Percentiles rank a stretch among this genome's conserved stretches.
These are phyloP conservation scores for Magnaporthiopsis poae DNA, from an alignment of 2,329 filamentous ascomycete species.

Conservation along the genomic window DNA sequence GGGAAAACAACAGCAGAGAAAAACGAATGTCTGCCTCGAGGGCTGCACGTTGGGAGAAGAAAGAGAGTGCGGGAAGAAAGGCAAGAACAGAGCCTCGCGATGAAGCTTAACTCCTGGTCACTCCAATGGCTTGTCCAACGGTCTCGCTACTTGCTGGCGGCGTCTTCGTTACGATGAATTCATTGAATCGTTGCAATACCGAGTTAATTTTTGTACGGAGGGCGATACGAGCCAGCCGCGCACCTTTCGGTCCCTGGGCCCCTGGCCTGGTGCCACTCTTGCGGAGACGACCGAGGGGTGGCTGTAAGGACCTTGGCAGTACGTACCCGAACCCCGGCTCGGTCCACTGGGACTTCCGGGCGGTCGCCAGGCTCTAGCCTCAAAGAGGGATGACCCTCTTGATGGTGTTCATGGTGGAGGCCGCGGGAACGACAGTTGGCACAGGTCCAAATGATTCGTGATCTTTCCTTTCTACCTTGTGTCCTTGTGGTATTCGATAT, in stretches of 20 bases:
- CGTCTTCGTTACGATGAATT: background rate
- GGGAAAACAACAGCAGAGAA: conserved; percentile 7
- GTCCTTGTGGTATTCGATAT: background rate
- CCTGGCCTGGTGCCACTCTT: background rate
- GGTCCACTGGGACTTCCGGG: background rate
- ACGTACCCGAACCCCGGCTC: background rate
- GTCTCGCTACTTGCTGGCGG: conserved; percentile 9
- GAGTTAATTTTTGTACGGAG: conserved; percentile 14
- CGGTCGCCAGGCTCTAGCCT: too few relatives aligned
- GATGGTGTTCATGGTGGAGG: background rate
- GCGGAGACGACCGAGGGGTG: background rate
- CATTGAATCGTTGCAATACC: conserved; percentile 5
- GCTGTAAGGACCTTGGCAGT: background rate
- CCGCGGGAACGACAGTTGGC: background rate
- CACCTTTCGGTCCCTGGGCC: conserved; percentile 6
- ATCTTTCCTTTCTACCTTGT: background rate
- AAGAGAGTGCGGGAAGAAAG: conserved; percentile 4
- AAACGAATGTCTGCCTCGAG: conserved; percentile 20
- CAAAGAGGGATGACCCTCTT: background rate
- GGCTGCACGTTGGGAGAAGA: background rate
- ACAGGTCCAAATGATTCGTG: background rate
- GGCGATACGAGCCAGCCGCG: conserved; percentile 11
- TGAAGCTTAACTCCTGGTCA: conserved; percentile 3
- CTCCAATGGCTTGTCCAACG: background rate
- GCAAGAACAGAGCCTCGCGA: conserved; percentile 10